Conservation (phyloP, 768 basidiomycete species). For the Tylopilus sp. region DNA sequence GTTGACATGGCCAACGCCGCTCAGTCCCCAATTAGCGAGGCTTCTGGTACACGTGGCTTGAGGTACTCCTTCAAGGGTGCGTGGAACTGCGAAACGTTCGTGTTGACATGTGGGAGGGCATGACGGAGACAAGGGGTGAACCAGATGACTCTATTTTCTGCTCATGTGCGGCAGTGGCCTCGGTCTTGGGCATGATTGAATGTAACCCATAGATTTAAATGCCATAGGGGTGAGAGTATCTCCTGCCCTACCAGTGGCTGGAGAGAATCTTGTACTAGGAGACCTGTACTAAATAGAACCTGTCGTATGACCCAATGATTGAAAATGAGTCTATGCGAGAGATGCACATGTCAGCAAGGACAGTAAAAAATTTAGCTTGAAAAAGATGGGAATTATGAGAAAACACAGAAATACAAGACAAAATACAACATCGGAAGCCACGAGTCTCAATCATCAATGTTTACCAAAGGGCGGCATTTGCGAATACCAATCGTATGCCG, state of each 20-base stretch:
- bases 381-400: too few relatives aligned
- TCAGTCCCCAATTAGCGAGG: conserved; percentile 5
- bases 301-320: too few relatives aligned
- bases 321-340: too few relatives aligned
- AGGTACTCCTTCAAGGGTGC: conserved; percentile 1
- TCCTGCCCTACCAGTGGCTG: too few relatives aligned
- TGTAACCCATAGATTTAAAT: too few relatives aligned
- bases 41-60: background rate
- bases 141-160: background rate
- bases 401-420: background rate
- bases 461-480: background rate
- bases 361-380: too few relatives aligned
- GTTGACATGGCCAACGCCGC: conserved; percentile 16
- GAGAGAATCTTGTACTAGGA: too few relatives aligned
- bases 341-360: too few relatives aligned
- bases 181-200: too few relatives aligned
- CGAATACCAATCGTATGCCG: conserved; percentile 11
- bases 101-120: conserved; percentile 13
- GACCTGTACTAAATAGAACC: too few relatives aligned
- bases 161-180: background rate
- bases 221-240: too few relatives aligned
- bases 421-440: background rate
- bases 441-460: background rate
- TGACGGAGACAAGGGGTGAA: background rate
- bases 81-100: conserved; percentile 19